These are phyloP conservation scores for Sonneratia caseolaris DNA, from an alignment of 345 rosid genomes.

Conservation along the genomic window DNA sequence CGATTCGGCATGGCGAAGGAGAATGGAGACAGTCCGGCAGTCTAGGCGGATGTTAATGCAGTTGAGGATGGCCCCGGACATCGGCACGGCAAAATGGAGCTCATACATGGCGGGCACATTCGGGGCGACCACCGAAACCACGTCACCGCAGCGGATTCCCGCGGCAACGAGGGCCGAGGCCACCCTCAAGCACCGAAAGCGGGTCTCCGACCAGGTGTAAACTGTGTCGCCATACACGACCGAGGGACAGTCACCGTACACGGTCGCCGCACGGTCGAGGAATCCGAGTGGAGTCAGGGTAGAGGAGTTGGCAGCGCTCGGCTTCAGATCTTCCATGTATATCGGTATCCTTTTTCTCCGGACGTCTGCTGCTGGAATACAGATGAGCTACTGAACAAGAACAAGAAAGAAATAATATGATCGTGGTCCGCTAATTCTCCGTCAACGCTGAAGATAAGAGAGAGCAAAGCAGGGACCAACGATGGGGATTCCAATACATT, in stretches of 20 bases:
- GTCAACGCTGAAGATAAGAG: background rate
- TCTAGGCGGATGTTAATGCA: constrained; percentile 83
- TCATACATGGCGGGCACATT: constrained; percentile 78
- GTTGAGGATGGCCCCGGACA: constrained; percentile 74
- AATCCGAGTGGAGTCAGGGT: constrained; percentile 26
- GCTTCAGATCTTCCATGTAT: constrained; percentile 23
- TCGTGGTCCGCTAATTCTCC: too few relatives aligned
- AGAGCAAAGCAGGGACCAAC: too few relatives aligned
- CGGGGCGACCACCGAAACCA: constrained; percentile 64
- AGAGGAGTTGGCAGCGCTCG: constrained; percentile 19
- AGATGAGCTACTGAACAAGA: background rate
- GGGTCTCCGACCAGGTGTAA: constrained; percentile 67
- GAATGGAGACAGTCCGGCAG: constrained; percentile 51
- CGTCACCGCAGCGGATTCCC: constrained; percentile 42
- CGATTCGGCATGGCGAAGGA: constrained; percentile 57
- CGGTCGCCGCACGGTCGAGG: constrained; percentile 51
- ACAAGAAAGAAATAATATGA: background rate
- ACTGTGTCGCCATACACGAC: constrained; percentile 40
- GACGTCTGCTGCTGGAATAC: background rate
- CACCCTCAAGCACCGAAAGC: constrained; percentile 57
- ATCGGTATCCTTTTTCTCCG: background rate
- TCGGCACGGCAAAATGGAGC: constrained; percentile 80
- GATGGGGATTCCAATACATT: too few relatives aligned
- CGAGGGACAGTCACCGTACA: constrained; percentile 67
- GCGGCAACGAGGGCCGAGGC: constrained; percentile 57